These are phyloP conservation scores for Cutaneotrichosporon cyanovorans DNA, from an alignment of 1,284 basidiomycete genomes.

Conservation along the genomic window DNA sequence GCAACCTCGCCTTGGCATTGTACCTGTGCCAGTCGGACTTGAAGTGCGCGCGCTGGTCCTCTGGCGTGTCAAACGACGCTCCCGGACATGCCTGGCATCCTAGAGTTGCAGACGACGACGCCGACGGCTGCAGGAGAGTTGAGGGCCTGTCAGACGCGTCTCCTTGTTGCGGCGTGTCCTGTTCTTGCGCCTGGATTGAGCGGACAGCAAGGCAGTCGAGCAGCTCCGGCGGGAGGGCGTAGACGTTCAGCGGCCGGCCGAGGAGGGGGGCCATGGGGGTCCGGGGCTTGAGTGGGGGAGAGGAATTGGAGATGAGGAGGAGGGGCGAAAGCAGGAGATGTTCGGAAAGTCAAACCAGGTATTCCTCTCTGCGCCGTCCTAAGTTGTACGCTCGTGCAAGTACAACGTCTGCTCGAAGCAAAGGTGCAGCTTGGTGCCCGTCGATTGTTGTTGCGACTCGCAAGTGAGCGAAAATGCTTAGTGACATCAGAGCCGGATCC, in stretches of 20 bases:
- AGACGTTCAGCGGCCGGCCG: constrained; percentile 45
- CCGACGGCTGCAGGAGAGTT: neutral
- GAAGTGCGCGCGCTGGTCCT: constrained; percentile 80
- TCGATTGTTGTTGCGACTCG: too few relatives aligned
- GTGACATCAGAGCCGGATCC: too few relatives aligned
- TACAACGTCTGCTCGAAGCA: too few relatives aligned
- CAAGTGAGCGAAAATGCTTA: too few relatives aligned
- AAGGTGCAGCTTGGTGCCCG: too few relatives aligned
- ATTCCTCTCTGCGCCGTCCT: too few relatives aligned
- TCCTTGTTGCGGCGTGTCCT: neutral
- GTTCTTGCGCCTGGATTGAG: constrained; percentile 43
- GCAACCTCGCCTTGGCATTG: constrained; percentile 81
- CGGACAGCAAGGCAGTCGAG: constrained; percentile 58
- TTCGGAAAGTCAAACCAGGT: too few relatives aligned
- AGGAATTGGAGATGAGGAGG: too few relatives aligned
- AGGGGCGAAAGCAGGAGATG: too few relatives aligned
- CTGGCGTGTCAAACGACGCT: constrained; percentile 61
- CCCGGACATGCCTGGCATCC: constrained; percentile 72
- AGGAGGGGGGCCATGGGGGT: too few relatives aligned
- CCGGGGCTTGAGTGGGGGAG: too few relatives aligned
- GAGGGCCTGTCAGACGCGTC: neutral
- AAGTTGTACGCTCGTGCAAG: too few relatives aligned
- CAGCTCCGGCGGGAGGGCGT: constrained; percentile 60
- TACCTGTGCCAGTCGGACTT: constrained; percentile 97
- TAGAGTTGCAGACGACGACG: constrained; percentile 33